Percentiles rank a stretch among this genome's conserved stretches.
Evolutionary conservation across 306 rosid genomes (phyloP).

Genomic region (Inga oerstediana): DNA sequence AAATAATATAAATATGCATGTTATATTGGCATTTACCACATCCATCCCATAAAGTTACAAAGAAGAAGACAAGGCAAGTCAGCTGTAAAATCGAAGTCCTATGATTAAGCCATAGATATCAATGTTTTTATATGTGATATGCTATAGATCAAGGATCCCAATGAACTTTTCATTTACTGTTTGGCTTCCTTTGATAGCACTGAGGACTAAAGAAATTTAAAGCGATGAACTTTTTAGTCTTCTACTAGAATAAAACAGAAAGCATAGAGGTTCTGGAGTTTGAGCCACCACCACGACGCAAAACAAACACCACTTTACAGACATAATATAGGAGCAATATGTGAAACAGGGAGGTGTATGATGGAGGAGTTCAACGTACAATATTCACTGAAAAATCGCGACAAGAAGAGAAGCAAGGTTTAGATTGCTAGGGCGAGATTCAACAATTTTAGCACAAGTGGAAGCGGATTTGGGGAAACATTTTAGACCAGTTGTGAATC

Average conservation of each 20-base stretch:
- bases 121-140: slow-evolving; percentile 62
- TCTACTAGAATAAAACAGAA: not conserved
- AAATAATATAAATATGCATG: not conserved
- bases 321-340: too few species aligned
- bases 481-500: too few species aligned
- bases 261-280: not conserved
- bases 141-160: slow-evolving; percentile 76
- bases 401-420: too few species aligned
- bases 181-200: slow-evolving; percentile 74
- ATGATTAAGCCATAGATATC: slow-evolving; percentile 85
- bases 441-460: too few species aligned
- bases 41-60: not conserved
- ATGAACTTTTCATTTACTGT: slow-evolving; percentile 83
- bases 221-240: not conserved
- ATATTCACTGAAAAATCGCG: too few species aligned
- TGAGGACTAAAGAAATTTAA: slow-evolving; percentile 35
- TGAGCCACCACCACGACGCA: too few species aligned
- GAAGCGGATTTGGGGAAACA: too few species aligned
- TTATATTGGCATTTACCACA: not conserved
- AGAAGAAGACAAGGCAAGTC: slow-evolving; percentile 20
- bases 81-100: slow-evolving; percentile 92
- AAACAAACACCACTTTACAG: too few species aligned
- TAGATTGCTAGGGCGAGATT: too few species aligned
- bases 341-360: too few species aligned
- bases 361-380: too few species aligned